Percentiles rank a stretch among this genome's conserved stretches.
Evolutionary conservation across 2,329 filamentous ascomycete genomes (phyloP).

Genomic region (Emmonsia crescens): DNA sequence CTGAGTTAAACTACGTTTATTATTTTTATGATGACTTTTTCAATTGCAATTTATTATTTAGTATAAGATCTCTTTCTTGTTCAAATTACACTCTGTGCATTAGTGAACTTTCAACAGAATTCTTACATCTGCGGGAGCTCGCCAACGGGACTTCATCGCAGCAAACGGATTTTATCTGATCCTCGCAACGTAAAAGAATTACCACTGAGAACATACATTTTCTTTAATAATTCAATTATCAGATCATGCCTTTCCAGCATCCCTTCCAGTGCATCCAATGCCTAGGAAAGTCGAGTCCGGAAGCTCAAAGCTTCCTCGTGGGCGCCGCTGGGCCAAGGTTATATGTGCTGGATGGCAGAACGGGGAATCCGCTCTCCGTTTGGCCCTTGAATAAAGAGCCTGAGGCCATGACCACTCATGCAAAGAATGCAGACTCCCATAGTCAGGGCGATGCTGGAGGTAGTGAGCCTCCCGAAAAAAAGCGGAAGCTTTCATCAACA

Average conservation of each 20-base stretch:
- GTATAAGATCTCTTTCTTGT: not conserved
- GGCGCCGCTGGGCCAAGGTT: conserved; percentile 64
- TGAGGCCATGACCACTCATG: not conserved
- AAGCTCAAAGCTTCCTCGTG: conserved; percentile 46
- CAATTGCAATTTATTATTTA: not conserved
- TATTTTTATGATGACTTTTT: not conserved
- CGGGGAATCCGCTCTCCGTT: conserved; percentile 48
- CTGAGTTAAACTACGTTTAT: too few relatives aligned
- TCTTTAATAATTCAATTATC: not conserved
- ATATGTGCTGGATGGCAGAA: conserved; percentile 52
- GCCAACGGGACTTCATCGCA: not conserved
- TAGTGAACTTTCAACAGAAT: not conserved
- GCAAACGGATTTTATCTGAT: not conserved
- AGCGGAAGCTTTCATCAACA: conserved; percentile 29
- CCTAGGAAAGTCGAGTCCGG: conserved; percentile 19
- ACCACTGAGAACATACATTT: not conserved
- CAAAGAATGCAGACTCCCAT: not conserved
- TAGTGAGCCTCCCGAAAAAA: conserved; percentile 35
- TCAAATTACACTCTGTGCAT: not conserved
- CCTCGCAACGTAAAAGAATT: not conserved
- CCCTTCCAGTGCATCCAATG: conserved; percentile 56
- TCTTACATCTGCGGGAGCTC: too few relatives aligned
- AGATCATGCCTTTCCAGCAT: conserved; percentile 28
- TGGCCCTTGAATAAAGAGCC: conserved; percentile 39
- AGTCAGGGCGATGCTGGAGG: conserved; percentile 10